Conservation (phyloP, 805 yeast genomes). For the Ogataea paradorogensis region DNA sequence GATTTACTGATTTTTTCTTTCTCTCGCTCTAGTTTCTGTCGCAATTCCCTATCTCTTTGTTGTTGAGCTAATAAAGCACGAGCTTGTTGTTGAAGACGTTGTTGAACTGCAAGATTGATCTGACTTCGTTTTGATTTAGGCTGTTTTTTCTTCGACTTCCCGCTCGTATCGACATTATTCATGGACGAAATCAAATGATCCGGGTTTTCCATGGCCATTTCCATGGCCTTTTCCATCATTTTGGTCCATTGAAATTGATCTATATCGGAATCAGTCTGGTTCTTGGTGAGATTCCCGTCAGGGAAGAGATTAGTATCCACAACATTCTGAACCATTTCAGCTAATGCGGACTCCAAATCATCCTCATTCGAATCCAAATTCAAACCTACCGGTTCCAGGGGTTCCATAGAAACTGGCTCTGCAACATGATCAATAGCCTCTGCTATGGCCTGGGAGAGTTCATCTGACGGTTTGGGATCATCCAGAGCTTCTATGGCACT, state of each 20-base stretch:
- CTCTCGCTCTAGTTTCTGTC: conserved; percentile 12
- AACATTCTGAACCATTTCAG: conserved; percentile 54
- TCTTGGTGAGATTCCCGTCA: conserved; percentile 8
- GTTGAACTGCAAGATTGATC: conserved; percentile 27
- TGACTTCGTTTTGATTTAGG: conserved; percentile 6
- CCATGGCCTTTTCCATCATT: conserved; percentile 73
- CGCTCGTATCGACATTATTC: conserved; percentile 11
- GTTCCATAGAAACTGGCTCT: conserved; percentile 2
- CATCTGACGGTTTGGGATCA: conserved; percentile 10
- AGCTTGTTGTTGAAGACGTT: conserved; percentile 22
- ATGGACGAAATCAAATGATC: conserved; percentile 38
- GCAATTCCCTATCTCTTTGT: conserved; percentile 19
- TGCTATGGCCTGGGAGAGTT: conserved; percentile 24
- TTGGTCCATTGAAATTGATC: conserved; percentile 60
- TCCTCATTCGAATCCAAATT: conserved; percentile 24
- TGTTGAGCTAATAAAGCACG: conserved; percentile 17
- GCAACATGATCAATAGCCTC: conserved; percentile 22
- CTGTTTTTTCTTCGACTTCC: conserved; percentile 3
- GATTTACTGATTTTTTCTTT: neutral
- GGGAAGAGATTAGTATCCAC: conserved; percentile 36
- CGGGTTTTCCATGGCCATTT: conserved; percentile 71
- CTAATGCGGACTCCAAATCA: conserved; percentile 51
- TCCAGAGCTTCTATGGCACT: conserved; percentile 28
- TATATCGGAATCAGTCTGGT: conserved; percentile 37
- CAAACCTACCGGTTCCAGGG: conserved; percentile 1